These are phyloP conservation scores for Acephala macrosclerotiorum DNA, from an alignment of 2,329 filamentous ascomycete species.

Conservation along the genomic window DNA sequence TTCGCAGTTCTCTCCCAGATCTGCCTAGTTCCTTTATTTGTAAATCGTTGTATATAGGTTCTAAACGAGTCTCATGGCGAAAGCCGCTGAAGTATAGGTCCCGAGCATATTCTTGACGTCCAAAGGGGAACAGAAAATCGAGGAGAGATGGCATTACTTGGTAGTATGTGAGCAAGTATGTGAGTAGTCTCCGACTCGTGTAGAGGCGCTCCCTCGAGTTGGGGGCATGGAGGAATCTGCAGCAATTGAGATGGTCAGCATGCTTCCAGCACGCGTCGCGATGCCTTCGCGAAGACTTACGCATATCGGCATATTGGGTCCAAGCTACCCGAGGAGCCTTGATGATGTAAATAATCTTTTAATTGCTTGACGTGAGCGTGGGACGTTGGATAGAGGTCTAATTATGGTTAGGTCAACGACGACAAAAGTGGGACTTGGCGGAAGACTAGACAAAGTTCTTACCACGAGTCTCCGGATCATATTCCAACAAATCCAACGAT, in stretches of 20 bases:
- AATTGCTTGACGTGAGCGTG: no score
- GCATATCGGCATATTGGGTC: no score
- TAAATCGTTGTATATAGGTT: conserved; percentile 14
- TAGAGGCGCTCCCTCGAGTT: conserved; percentile 34
- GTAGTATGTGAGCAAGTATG: conserved; percentile 38
- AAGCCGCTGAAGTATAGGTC: conserved; percentile 50
- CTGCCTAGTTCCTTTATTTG: conserved; percentile 43
- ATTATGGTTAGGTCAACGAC: no score
- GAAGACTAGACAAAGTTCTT: no score
- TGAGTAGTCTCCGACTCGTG: conserved; percentile 32
- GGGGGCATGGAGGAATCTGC: conserved; percentile 36
- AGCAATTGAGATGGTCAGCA: background rate
- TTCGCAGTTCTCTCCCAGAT: conserved; percentile 46
- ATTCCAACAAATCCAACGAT: no score
- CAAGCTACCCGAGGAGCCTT: no score
- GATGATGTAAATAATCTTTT: no score
- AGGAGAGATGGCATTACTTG: conserved; percentile 47
- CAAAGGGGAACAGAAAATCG: conserved; percentile 49
- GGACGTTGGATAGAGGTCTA: no score
- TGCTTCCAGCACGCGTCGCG: no score
- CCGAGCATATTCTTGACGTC: conserved; percentile 39
- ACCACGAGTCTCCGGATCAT: no score
- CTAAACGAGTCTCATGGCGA: conserved; percentile 40
- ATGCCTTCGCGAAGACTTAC: conserved; percentile 32
- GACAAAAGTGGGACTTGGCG: no score